Base-by-base conservation (phyloP, 2,329 filamentous ascomycete genomes). In the Gaeumannomyces tritici region DNA sequence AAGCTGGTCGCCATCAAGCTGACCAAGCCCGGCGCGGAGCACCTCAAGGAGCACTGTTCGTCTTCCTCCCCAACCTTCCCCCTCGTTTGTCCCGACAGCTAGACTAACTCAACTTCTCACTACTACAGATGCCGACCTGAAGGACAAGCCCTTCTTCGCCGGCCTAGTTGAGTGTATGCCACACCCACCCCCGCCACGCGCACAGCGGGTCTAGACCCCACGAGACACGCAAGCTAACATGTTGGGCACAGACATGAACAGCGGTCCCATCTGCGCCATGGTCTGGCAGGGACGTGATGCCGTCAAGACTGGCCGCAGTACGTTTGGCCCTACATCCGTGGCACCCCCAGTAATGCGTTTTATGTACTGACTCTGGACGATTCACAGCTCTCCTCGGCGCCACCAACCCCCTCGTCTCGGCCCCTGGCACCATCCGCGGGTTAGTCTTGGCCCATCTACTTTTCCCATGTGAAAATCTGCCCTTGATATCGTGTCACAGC, bases 1-100 rank as follows among this genome's bases (percentile, higher is more conserved):
- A 98, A 98, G 89, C 92, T 99, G 73, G 92, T 85, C 72, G 95
- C 92, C 79, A 91, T 99, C 86, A 99, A 99, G 91, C 88, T 99
- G 73, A 79, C 89, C 78, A 87, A 88, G 72, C 91, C 95, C 72
- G 81, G 84, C 84, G 89, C 96, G 86, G 91, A 89, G 79, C 95
- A 97, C 85, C 92, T 99, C 77, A 92, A 98, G 90, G 85, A 89
- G 81, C 95, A 99, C 89, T 99, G 85, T 88, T 70, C 67, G 85
- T 79, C 21, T n/a, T 21, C 8, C 60, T 62, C 18, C 21, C 42
- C 28, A 9, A 51, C 21, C 42, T 8, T n/a, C 18, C 8, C n/a
- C 21, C 15, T 55, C 51, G 24, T 9, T 15, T n/a, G 51, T 27
- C 29, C 29, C 28, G 29, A 15, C 27, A 42, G 13, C 35, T 11